Base-by-base conservation (phyloP, 2,329 filamentous ascomycete species). In the Alternaria hordeiaustralica region DNA sequence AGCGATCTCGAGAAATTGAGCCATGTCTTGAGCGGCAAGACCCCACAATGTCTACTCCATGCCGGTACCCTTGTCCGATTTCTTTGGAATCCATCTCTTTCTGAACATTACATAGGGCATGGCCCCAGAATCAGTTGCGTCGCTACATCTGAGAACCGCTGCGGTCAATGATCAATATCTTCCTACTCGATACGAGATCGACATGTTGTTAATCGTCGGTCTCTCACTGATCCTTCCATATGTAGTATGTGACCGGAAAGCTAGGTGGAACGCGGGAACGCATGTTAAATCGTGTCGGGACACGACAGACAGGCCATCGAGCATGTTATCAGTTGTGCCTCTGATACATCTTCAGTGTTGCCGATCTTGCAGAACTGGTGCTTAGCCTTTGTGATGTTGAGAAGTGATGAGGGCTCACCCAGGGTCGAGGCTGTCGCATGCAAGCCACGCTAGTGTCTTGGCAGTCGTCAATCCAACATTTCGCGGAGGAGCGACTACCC, bases 381-480 rank as follows among this genome's bases (percentile, higher is more conserved):
- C 28, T 53, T 23, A 30, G 28, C 20, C 7, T 4, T 53, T 3
- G 20, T 53, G 6, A 36, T 11, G 8, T 23, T 41, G 20, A 25
- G n/a, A 9, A 25, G 20, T 18, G 20, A 30, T n/a, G 11, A 6
- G 13, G 13, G 7, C 13, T 30, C 9, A 12, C n/a, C 13, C 30
- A 6, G 21, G 30, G 20, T 53, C 28, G 28, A 55, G 36, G 28
- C 49, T 12, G 9, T 53, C 49, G 49, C 30, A 53, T 25, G 49
- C 18, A 20, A 23, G 49, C 6, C 12, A 26, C 56, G 58, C 60
- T 68, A 70, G 55, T n/a, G 65, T 51, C 65, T 68, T 70, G 67
- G 67, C 67, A 64, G 25, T 65, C 58, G 61, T 64, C 64, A 61
- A 67, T 57, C 51, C 47, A 61, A 46, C 65, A 63, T 61, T 66